Evolutionary conservation across 257 asterid species (phyloP).

Genomic region (Lantana camara): DNA sequence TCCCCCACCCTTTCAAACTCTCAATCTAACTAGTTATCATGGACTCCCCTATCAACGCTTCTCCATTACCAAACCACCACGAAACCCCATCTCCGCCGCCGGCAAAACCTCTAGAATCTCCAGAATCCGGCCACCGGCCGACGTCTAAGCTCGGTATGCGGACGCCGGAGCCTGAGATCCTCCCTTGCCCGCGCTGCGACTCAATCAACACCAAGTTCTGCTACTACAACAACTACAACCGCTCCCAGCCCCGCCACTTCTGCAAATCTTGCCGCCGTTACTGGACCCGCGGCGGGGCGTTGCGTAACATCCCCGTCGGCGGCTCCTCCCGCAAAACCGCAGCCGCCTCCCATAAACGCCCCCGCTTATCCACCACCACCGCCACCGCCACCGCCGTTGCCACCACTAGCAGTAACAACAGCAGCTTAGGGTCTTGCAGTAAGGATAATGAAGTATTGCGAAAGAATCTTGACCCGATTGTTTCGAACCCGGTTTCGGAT

Average conservation of each 20-base stretch:
- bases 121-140: slow-evolving; percentile 38
- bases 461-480: background rate
- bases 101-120: slow-evolving; percentile 22
- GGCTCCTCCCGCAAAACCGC: slow-evolving; percentile 46
- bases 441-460: background rate
- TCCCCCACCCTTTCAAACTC: slow-evolving; percentile 10
- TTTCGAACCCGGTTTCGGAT: slow-evolving; percentile 21
- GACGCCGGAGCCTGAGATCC: slow-evolving; percentile 46
- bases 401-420: background rate
- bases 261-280: slow-evolving; percentile 60
- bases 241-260: slow-evolving; percentile 62
- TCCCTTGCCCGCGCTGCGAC: slow-evolving; percentile 60
- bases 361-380: slow-evolving; percentile 25
- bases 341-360: slow-evolving; percentile 44
- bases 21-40: background rate
- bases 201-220: slow-evolving; percentile 59
- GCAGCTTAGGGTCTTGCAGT: background rate
- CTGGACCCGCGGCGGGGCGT: slow-evolving; percentile 63
- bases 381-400: too few species aligned
- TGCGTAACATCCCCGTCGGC: slow-evolving; percentile 58
- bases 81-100: background rate
- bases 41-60: slow-evolving; percentile 16
- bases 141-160: slow-evolving; percentile 29
- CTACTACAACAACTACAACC: slow-evolving; percentile 63
- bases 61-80: slow-evolving; percentile 15